phyloP scores from a whole-genome alignment of 2,329 filamentous ascomycete species.

The Mycosphaerella sp. region DNA sequence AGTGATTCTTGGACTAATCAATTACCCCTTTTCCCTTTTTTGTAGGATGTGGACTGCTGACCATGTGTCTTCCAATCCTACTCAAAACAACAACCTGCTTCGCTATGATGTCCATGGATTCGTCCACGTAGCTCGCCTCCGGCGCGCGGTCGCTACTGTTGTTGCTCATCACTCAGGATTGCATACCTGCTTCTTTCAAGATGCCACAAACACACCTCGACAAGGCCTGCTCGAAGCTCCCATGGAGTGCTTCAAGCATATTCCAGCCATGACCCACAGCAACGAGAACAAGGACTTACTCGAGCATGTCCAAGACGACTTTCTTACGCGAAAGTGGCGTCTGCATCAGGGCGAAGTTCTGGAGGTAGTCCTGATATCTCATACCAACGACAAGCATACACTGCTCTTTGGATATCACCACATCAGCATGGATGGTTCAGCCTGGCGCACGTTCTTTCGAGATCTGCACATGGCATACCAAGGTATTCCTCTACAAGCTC shows the following conservation, averaged over 20 bases:
- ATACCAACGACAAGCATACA: slow-evolving; percentile 12
- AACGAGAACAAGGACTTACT: neutral
- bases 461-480: slow-evolving; percentile 25
- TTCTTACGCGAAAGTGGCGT: slow-evolving; percentile 13
- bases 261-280: neutral
- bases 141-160: slow-evolving; percentile 12
- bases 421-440: slow-evolving; percentile 33
- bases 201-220: slow-evolving; percentile 11
- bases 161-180: slow-evolving; percentile 16
- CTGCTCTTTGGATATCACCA: slow-evolving; percentile 33
- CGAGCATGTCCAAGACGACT: neutral
- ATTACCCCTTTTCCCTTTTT: neutral
- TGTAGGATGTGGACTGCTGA: slow-evolving; percentile 18
- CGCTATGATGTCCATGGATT: slow-evolving; percentile 14
- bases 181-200: slow-evolving; percentile 19
- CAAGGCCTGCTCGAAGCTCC: slow-evolving; percentile 17
- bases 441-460: slow-evolving; percentile 24
- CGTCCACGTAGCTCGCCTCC: slow-evolving; percentile 14
- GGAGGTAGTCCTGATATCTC: slow-evolving; percentile 20
- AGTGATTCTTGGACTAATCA: slow-evolving; percentile 6
- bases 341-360: slow-evolving; percentile 24
- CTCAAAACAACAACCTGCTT: slow-evolving; percentile 17
- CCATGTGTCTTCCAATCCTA: slow-evolving; percentile 13
- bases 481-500: slow-evolving; percentile 4
- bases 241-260: slow-evolving; percentile 13